These are phyloP conservation scores for Aspergillus novoparasiticus DNA, from an alignment of 2,329 filamentous ascomycete genomes.

Conservation along the genomic window DNA sequence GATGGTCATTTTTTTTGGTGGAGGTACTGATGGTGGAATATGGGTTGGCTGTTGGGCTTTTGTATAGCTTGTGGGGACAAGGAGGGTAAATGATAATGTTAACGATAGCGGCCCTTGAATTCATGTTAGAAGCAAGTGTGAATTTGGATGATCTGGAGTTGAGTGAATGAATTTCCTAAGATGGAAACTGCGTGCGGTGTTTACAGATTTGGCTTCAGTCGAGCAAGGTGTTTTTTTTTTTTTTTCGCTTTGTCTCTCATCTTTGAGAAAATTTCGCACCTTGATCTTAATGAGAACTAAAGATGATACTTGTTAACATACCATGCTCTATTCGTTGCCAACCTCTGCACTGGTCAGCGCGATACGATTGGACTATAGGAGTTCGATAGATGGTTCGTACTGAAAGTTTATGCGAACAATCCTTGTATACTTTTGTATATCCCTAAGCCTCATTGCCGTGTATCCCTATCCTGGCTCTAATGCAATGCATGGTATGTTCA, in stretches of 20 bases:
- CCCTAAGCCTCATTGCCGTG: not conserved
- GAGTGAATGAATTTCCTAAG: not conserved
- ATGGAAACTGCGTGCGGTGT: not conserved
- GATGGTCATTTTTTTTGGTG: too few relatives aligned
- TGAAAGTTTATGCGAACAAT: not conserved
- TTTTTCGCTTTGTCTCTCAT: too few relatives aligned
- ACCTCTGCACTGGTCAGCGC: not conserved
- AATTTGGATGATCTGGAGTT: not conserved
- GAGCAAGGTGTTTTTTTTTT: too few relatives aligned
- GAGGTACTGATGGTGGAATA: not conserved
- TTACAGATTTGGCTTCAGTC: not conserved
- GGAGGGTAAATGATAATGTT: not conserved
- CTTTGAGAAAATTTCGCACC: too few relatives aligned
- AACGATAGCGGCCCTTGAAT: not conserved
- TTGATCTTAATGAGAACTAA: too few relatives aligned
- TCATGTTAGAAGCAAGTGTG: not conserved
- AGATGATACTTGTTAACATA: not conserved
- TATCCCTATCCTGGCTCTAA: not conserved
- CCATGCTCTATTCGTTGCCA: not conserved
- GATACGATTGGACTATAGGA: not conserved
- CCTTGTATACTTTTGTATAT: not conserved
- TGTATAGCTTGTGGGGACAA: not conserved
- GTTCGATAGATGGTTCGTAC: not conserved
- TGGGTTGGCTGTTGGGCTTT: not conserved
- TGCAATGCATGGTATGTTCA: not conserved